A percentile compares a stretch with the other conserved stretches of the same genome.
phyloP scores from a whole-genome alignment of 306 rosid species.

The Quercus cerris region DNA sequence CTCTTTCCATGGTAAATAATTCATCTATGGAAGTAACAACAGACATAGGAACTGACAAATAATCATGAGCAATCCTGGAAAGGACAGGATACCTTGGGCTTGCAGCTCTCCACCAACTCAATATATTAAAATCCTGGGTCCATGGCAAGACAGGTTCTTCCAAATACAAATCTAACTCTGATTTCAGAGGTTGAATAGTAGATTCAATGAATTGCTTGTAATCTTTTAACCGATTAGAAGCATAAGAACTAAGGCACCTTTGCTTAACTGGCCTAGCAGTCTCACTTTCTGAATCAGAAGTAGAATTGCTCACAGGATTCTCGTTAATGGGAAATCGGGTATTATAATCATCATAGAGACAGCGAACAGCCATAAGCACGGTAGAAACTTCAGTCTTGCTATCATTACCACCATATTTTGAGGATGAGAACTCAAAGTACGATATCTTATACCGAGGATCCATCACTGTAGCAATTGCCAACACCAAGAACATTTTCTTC shows the following conservation, averaged over 20 bases:
- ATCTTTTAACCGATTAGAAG: too few species aligned
- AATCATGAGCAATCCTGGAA: slow-evolving; percentile 12
- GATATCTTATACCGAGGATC: slow-evolving; percentile 17
- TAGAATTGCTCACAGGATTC: too few species aligned
- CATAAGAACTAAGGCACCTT: too few species aligned
- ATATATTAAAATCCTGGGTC: not conserved
- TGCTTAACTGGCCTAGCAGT: too few species aligned
- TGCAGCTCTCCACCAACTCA: slow-evolving; percentile 17
- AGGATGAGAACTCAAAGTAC: slow-evolving; percentile 3
- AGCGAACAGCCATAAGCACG: not conserved
- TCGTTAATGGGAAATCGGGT: not conserved
- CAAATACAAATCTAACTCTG: slow-evolving; percentile 11
- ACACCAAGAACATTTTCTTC: slow-evolving; percentile 14
- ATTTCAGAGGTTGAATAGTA: not conserved
- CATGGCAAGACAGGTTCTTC: slow-evolving; percentile 18
- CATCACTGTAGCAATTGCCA: slow-evolving; percentile 19
- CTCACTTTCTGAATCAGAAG: too few species aligned
- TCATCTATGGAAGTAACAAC: not conserved
- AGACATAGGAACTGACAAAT: slow-evolving; percentile 13
- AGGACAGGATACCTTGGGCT: slow-evolving; percentile 6
- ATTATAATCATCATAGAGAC: slow-evolving; percentile 9
- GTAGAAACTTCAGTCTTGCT: not conserved
- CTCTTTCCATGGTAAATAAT: slow-evolving; percentile 5
- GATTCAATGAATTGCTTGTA: too few species aligned
- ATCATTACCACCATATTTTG: not conserved